Percentiles rank a stretch among this genome's conserved stretches.
phyloP scores from a whole-genome alignment of 176 grass and related monocot genomes.

The Zea luxurians region DNA sequence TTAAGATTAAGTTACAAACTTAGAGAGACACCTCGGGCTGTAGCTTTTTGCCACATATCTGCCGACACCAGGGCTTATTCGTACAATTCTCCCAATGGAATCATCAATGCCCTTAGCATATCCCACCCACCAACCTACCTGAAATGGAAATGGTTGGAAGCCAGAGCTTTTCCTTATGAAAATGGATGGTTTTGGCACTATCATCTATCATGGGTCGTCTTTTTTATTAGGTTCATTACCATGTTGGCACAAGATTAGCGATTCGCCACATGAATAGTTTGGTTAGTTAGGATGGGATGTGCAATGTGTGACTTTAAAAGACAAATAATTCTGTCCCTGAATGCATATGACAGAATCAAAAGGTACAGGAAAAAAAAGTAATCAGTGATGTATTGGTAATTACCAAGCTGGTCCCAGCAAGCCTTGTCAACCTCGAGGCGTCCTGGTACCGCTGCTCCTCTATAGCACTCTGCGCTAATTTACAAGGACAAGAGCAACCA shows the following conservation, averaged over 20 bases:
- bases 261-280: background rate
- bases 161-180: background rate
- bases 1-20: background rate
- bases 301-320: background rate
- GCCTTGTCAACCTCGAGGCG: constrained; percentile 71
- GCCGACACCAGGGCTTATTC: constrained; percentile 75
- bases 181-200: background rate
- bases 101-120: constrained; percentile 70
- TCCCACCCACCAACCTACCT: constrained; percentile 98
- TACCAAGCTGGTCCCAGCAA: constrained; percentile 85
- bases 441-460: constrained; percentile 85
- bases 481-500: background rate
- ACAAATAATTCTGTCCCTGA: background rate
- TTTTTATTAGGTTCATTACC: background rate
- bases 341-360: background rate
- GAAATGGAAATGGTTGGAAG: constrained; percentile 37
- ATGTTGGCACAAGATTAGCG: background rate
- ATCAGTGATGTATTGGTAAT: constrained; percentile 1
- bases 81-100: constrained; percentile 79
- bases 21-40: constrained; percentile 62
- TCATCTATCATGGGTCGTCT: background rate
- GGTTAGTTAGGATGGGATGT: background rate
- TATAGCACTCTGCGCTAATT: constrained; percentile 54
- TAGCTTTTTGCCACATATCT: constrained; percentile 93
- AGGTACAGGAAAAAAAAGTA: background rate